phyloP scores from a whole-genome alignment of 805 yeast genomes.

The Yarrowia sp. region DNA sequence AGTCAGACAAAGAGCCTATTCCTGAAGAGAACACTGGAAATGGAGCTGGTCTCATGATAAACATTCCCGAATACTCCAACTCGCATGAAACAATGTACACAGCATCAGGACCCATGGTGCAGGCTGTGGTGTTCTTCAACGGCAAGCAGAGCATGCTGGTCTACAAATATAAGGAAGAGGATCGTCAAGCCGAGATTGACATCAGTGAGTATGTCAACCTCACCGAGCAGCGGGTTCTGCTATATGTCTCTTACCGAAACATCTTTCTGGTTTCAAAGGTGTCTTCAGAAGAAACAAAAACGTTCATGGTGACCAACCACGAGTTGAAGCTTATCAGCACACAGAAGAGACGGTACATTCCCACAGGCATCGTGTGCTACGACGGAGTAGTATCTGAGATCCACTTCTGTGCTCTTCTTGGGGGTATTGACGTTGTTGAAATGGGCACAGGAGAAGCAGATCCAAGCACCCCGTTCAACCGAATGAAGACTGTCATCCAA shows the following conservation, averaged over 20 bases:
- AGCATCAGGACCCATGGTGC: neutral
- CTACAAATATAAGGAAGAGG: neutral
- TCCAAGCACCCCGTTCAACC: neutral
- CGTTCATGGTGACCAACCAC: conserved; percentile 1
- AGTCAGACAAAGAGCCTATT: neutral
- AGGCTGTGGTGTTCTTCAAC: conserved; percentile 1
- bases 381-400: neutral
- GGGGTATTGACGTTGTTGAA: neutral
- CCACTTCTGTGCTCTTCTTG: neutral
- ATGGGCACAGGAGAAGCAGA: neutral
- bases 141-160: neutral
- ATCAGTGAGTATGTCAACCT: neutral
- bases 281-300: neutral
- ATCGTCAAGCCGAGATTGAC: neutral
- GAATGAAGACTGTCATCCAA: conserved; percentile 7
- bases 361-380: neutral
- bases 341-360: neutral
- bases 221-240: neutral
- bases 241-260: neutral
- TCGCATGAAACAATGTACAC: conserved; percentile 12
- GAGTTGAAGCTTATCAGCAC: neutral
- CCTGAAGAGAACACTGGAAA: neutral
- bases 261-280: neutral
- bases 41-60: conserved; percentile 7
- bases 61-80: conserved; percentile 1